Evolutionary conservation across 495 filamentous ascomycete genomes (phyloP).

Genomic region (Evernia prunastri): DNA sequence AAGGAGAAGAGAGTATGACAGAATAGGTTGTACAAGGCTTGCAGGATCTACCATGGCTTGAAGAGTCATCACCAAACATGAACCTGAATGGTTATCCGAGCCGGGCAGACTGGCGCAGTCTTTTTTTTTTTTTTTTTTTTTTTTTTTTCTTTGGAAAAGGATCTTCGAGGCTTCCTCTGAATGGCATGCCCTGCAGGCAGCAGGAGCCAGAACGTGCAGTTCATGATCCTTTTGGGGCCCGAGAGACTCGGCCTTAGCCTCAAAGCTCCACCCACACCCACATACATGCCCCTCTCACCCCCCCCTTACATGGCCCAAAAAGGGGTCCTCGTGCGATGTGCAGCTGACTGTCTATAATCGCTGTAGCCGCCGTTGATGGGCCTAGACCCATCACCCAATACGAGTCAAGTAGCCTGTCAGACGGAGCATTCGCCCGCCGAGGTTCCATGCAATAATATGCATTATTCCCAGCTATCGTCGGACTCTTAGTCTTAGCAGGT

Average conservation of each 20-base stretch:
- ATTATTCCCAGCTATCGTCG: background rate
- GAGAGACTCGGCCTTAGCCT: constrained; percentile 7
- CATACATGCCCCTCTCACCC: background rate
- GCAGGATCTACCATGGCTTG: constrained; percentile 8
- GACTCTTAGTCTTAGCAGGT: constrained; percentile 7
- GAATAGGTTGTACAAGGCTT: constrained; percentile 2
- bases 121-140: too few species aligned
- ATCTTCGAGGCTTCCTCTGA: too few species aligned
- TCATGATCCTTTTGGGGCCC: constrained; percentile 12
- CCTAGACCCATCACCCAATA: constrained; percentile 5
- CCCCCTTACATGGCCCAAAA: constrained; percentile 8
- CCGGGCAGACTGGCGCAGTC: constrained; percentile 4
- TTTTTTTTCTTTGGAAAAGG: too few species aligned
- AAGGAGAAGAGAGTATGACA: background rate
- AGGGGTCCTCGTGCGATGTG: constrained; percentile 13
- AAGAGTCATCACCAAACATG: constrained; percentile 6
- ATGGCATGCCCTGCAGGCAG: constrained; percentile 18
- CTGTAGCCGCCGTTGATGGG: constrained; percentile 22
- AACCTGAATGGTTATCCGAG: constrained; percentile 1
- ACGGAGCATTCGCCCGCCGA: background rate
- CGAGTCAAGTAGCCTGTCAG: background rate
- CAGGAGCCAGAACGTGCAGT: constrained; percentile 19
- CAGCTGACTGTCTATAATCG: constrained; percentile 25
- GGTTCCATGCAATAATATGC: constrained; percentile 5
- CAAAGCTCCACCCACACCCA: background rate